These are phyloP conservation scores for Endogone sp. DNA, from an alignment of 192 early-diverging fungal genomes.

Conservation along the genomic window DNA sequence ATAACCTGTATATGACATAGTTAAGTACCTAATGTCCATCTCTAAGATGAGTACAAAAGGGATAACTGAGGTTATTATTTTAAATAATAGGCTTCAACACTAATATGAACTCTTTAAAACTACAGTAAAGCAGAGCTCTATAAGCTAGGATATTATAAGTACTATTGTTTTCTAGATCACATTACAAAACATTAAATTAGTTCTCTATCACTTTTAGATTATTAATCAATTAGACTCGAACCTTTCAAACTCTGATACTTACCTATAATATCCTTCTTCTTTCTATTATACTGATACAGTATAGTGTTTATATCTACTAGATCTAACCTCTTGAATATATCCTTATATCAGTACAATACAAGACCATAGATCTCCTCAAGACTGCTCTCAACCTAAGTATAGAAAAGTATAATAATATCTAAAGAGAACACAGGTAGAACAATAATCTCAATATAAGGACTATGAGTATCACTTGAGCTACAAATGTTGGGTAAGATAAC, in stretches of 20 bases:
- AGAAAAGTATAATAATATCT: slow-evolving; percentile 73
- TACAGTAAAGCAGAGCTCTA: slow-evolving; percentile 82
- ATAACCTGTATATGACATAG: slow-evolving; percentile 74
- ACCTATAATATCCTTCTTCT: slow-evolving; percentile 77
- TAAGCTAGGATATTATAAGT: slow-evolving; percentile 87
- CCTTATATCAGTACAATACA: slow-evolving; percentile 53
- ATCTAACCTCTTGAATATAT: slow-evolving; percentile 57
- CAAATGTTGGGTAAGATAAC: slow-evolving; percentile 47
- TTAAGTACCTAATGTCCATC: slow-evolving; percentile 90
- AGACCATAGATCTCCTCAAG: slow-evolving; percentile 47
- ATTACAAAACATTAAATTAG: slow-evolving; percentile 7
- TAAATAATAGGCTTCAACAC: slow-evolving; percentile 14
- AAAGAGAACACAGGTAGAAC: slow-evolving; percentile 73
- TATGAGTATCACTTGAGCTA: slow-evolving; percentile 39
- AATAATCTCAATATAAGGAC: slow-evolving; percentile 55
- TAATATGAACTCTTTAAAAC: slow-evolving; percentile 85
- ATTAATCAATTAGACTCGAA: neutral
- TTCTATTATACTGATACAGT: slow-evolving; percentile 80
- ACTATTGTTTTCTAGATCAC: slow-evolving; percentile 52
- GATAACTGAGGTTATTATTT: slow-evolving; percentile 89
- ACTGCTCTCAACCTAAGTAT: slow-evolving; percentile 55
- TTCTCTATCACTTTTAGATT: too few relatives aligned
- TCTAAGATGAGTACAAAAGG: slow-evolving; percentile 86
- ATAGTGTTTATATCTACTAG: slow-evolving; percentile 77
- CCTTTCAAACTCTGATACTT: slow-evolving; percentile 22